Percentiles rank a stretch among this genome's conserved stretches.
Evolutionary conservation across 371 early-diverging fungal genomes (phyloP).

Genomic region (Actinomucor elegans): DNA sequence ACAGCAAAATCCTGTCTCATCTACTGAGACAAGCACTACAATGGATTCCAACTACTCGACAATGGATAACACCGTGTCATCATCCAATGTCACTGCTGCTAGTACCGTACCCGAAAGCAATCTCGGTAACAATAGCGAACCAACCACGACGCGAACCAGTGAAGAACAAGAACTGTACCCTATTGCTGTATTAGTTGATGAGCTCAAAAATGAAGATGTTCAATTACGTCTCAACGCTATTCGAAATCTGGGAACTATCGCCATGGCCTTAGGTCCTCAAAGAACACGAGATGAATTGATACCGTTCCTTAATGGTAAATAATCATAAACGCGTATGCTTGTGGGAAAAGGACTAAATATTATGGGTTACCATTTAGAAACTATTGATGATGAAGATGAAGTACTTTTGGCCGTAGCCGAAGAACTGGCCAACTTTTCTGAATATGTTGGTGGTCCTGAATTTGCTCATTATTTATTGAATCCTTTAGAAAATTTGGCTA

Average conservation of each 20-base stretch:
- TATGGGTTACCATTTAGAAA: constrained; percentile 80
- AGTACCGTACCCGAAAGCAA: constrained; percentile 3
- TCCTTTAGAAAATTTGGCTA: constrained; percentile 94
- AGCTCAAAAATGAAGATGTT: constrained; percentile 96
- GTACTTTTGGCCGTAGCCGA: constrained; percentile 92
- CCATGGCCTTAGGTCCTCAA: constrained; percentile 94
- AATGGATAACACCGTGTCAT: neutral
- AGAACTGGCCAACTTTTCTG: constrained; percentile 90
- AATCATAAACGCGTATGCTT: neutral
- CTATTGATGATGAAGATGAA: constrained; percentile 98
- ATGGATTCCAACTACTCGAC: neutral
- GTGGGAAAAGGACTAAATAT: no score
- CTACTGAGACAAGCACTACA: neutral
- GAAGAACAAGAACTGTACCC: constrained; percentile 72
- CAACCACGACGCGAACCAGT: neutral
- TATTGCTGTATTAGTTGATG: constrained; percentile 94
- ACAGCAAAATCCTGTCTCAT: no score
- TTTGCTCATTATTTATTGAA: constrained; percentile 83
- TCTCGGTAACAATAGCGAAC: constrained; percentile 9
- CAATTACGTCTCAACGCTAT: constrained; percentile 93
- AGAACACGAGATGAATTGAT: constrained; percentile 95
- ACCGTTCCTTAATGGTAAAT: constrained; percentile 92
- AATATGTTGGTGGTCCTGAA: constrained; percentile 88
- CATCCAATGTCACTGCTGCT: neutral
- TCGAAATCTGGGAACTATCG: constrained; percentile 90